These are phyloP conservation scores for Rhamnella rubrinervis DNA, from an alignment of 331 rosid genomes.

Conservation along the genomic window DNA sequence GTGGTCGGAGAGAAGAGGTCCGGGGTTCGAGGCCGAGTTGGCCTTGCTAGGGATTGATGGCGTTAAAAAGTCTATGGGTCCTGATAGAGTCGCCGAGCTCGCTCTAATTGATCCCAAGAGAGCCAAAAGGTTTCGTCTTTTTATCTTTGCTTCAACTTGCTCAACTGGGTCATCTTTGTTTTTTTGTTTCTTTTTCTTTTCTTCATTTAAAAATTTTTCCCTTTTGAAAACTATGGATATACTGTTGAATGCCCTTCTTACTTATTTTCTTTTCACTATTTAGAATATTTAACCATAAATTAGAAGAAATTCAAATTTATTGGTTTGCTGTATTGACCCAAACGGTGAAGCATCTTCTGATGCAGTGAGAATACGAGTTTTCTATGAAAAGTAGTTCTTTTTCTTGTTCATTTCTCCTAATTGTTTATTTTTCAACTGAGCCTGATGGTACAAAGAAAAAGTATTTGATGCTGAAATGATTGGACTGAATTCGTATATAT, in stretches of 20 bases:
- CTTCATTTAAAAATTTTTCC: neutral
- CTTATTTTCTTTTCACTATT: no score
- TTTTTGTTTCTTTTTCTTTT: neutral
- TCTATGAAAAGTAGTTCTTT: neutral
- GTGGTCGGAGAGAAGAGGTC: conserved; percentile 42
- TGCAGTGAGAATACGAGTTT: no score
- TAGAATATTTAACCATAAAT: neutral
- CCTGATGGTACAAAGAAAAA: no score
- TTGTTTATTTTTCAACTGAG: no score
- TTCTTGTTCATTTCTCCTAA: neutral
- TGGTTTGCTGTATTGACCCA: no score
- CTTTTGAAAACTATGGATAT: neutral
- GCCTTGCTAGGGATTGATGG: conserved; percentile 37
- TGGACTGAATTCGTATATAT: neutral
- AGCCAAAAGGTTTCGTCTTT: conserved; percentile 63
- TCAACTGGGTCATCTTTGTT: conserved; percentile 2
- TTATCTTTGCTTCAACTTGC: neutral
- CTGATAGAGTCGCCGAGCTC: conserved; percentile 90
- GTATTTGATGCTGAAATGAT: no score
- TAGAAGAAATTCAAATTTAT: neutral
- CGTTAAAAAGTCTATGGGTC: conserved; percentile 71
- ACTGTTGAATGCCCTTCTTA: neutral
- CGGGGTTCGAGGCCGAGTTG: conserved; percentile 64
- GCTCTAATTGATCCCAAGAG: conserved; percentile 88
- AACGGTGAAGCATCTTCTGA: no score